Evolutionary conservation across 495 filamentous ascomycete genomes (phyloP), one percentile per base, ranked within the genome.

Genomic region (Mycothermus thermophilus): DNA sequence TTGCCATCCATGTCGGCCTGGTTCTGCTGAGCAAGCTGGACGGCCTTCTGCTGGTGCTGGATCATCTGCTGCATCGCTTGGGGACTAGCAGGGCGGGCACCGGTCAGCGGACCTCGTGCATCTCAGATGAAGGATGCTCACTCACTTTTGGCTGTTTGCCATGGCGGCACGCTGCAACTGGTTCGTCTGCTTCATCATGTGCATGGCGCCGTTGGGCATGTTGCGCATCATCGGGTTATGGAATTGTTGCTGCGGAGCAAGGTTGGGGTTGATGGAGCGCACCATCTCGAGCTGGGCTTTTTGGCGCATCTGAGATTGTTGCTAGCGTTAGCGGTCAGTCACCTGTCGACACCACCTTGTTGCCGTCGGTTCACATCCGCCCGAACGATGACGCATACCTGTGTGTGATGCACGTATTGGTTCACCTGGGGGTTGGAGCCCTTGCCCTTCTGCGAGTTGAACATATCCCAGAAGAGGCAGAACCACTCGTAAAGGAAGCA

Each of bases 401-500:
- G 82, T 38, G 75, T 85, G 45, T 90, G 80, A 30, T 72, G 59
- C 14, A 90, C 72, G 55, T 88, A 87, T 57, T 77, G 72, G 35
- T 63, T 64, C 20, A 80, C 73, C 26, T 62, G 54, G 37, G 48
- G 64, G 43, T 57, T 66, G 22, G 48, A 46, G n/a, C 62, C 64
- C 50, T 73, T 70, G 42, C 71, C 72, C 39, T 80, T 75, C 48
- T 80, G 77, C 30, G 83, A 82, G 48, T 70, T 72, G 48, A 78
- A 92, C 49, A 96, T 83, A 43, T 96, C 90, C 86, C 83, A 96
- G 56, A 97, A 97, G 22, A 93, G 65, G 51, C 75, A 81, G 59
- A 92, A 97, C 90, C 90, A 97, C 40, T 95, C 88, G 30, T 80
- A 73, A 9, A 97, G 65, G 47, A 96, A 94, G 17, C 79, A 82